phyloP scores from a whole-genome alignment of 306 rosid genomes.

The Prunus mongolica region DNA sequence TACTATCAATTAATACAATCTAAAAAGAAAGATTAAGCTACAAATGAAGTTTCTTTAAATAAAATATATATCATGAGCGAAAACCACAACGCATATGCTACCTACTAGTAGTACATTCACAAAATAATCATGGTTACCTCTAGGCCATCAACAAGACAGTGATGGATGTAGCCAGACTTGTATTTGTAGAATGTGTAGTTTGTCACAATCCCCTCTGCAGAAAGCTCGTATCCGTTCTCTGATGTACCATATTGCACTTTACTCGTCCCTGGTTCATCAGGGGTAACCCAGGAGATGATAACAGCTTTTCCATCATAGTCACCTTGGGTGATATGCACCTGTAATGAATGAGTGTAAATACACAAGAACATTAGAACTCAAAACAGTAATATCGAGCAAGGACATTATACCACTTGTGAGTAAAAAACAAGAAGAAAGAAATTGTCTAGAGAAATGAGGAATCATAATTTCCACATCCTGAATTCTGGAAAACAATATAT shows the following conservation, averaged over 20 bases:
- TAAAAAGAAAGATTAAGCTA: no score
- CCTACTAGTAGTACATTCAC: background rate
- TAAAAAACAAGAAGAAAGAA: background rate
- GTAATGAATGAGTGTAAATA: conserved; percentile 15
- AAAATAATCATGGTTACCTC: conserved; percentile 46
- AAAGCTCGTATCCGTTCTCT: conserved; percentile 30
- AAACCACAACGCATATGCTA: background rate
- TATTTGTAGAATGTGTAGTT: conserved; percentile 77
- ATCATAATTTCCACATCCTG: background rate
- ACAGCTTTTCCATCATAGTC: conserved; percentile 94
- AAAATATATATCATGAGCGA: background rate
- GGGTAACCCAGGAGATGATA: conserved; percentile 84
- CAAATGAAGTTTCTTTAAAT: no score
- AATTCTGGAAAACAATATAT: background rate
- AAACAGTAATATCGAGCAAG: background rate
- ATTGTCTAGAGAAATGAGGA: background rate
- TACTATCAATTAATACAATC: no score
- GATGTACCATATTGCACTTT: conserved; percentile 63
- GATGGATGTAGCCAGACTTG: conserved; percentile 88
- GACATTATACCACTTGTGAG: background rate
- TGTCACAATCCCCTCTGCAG: conserved; percentile 49
- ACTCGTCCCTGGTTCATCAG: conserved; percentile 60
- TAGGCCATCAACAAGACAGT: conserved; percentile 72
- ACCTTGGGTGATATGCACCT: conserved; percentile 98
- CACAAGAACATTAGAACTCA: conserved; percentile 8